Conservation (phyloP, 1,139 yeast genomes). For the Hansenula sp. region DNA sequence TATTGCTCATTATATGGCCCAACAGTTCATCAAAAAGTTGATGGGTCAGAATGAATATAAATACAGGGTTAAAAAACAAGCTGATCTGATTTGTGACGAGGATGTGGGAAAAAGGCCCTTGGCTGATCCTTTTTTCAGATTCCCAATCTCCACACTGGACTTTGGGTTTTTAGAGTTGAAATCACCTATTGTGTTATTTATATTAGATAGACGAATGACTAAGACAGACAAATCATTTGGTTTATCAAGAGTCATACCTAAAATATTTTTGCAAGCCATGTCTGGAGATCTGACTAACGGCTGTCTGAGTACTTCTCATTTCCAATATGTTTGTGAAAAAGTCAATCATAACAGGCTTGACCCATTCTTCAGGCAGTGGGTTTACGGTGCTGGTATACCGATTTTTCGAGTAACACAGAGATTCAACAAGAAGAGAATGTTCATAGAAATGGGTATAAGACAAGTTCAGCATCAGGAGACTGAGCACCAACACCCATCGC, state of each 20-base stretch:
- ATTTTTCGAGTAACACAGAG: constrained; percentile 83
- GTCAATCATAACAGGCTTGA: constrained; percentile 87
- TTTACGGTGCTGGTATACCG: constrained; percentile 86
- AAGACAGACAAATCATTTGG: constrained; percentile 95
- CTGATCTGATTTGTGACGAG: constrained; percentile 63
- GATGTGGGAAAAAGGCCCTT: constrained; percentile 85
- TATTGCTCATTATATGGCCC: constrained; percentile 78
- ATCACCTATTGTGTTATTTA: constrained; percentile 81
- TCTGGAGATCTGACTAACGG: constrained; percentile 87
- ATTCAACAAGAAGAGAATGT: constrained; percentile 89
- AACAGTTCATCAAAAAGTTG: constrained; percentile 60
- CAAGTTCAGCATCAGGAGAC: constrained; percentile 80
- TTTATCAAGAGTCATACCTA: constrained; percentile 85
- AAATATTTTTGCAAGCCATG: constrained; percentile 89
- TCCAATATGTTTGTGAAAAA: constrained; percentile 89
- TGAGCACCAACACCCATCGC: constrained; percentile 40
- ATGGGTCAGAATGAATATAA: constrained; percentile 86
- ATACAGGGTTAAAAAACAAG: constrained; percentile 59
- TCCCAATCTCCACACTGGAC: constrained; percentile 63
- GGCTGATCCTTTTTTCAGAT: constrained; percentile 60
- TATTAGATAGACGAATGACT: constrained; percentile 89
- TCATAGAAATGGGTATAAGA: constrained; percentile 90
- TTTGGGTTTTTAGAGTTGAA: constrained; percentile 68
- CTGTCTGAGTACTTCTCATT: constrained; percentile 76
- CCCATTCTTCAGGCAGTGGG: constrained; percentile 89